Evolutionary conservation across 2,329 filamentous ascomycete genomes (phyloP), one percentile per base, ranked within the genome.

Genomic region (Botryotinia narcissicola): DNA sequence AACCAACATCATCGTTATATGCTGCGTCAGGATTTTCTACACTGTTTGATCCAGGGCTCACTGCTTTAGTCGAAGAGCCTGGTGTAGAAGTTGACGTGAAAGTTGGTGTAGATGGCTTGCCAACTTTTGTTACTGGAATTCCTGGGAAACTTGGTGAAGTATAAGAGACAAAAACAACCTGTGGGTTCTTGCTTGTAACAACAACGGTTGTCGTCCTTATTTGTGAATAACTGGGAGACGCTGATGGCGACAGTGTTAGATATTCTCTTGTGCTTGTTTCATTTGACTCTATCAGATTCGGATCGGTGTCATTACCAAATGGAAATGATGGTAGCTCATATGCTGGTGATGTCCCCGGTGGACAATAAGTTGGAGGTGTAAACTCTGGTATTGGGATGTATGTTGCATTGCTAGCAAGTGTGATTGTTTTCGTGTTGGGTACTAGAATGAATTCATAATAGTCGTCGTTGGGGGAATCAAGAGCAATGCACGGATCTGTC

Each of bases 401-500:
- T 10, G 76, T 72, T 16, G 70, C 73, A 20, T 77, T 74, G 3
- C 60, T 35, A 70, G 77, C 77, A 14, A 63, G 64, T n/a, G 62
- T 79, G 16, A 77, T 71, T 32, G 78, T 80, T 22, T 71, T 78
- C 2, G 78, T 78, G 61, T 79, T 80, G 25, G 78, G 77, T 18
- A 77, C 35, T 29, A 80, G 73, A 63, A 63, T 63, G n/a, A 63
- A 63, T n/a, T 63, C 61, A 42, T 44, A 63, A 29, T 44, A 63
- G 10, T 44, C 40, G 12, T 63, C 57, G 22, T 61, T 29, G 10
- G 60, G 40, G 18, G 46, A 35, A 29, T 71, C 48, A 51, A 22
- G 35, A 7, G 35, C 29, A 63, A 71, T 71, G 44, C 59, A 71
- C 7, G 29, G 12, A 29, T 25, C 29, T 25, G n/a, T 9, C 40